Base-by-base conservation (phyloP, 164 flowering plant species). In the Litsea cubeba region DNA sequence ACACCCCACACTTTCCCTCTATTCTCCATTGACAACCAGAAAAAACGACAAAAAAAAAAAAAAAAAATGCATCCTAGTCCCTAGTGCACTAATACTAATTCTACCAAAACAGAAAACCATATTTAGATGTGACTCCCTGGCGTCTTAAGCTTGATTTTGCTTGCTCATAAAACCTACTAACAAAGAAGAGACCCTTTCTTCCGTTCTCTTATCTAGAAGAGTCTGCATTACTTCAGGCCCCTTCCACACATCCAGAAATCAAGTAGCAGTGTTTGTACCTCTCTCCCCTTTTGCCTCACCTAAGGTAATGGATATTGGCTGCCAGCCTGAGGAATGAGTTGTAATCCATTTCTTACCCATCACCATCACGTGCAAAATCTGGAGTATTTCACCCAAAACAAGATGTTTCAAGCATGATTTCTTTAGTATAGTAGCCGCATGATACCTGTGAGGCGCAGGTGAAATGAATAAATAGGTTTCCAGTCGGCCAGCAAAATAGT, bases 311-410 rank as follows among this genome's bases (percentile, higher is more conserved):
- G 60, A 78, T 81, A 95, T 57, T 65, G 98, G 97, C 72, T 89
- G 88, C 97, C 97, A 95, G 79, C 97, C 97, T 14, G 88, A 83
- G 23, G 82, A 86, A 81, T 84, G 87, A 74, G 77, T 82, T 54
- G 75, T 54, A 57, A 95, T 87, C 98, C 98, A 95, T 79, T 79
- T 87, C 78, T 88, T 93, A 72, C 71, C 3, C 28, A 76, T 71
- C 46, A 83, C 78, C 68, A 84, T 72, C 88, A 90, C 81, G 75
- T 88, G 83, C 83, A 95, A 77, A 69, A 95, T 83, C 85, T 90
- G 91, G 57, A 93, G 86, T 40, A 90, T 78, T 24, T 95, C 88
- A 69, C 97, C 97, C 79, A 95, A 78, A 75, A 85, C 77, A 79
- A 81, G 80, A 50, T 87, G 87, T 75, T 81, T 71, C 76, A 89